Evolutionary conservation across 345 rosid genomes (phyloP).

Genomic region (Syzygium oleosum): DNA sequence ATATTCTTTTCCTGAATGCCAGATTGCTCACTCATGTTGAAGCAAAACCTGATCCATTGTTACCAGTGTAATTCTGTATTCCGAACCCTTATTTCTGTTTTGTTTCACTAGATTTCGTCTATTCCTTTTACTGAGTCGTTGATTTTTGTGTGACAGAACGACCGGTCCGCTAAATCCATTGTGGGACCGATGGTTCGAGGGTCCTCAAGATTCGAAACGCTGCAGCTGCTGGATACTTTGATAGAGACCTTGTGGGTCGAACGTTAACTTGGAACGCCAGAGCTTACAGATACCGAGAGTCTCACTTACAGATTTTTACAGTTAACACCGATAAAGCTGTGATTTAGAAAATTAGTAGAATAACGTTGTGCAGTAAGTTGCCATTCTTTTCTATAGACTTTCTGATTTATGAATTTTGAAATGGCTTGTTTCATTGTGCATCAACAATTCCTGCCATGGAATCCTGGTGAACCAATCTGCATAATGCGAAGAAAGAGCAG

Average conservation of each 20-base stretch:
- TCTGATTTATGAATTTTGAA: neutral
- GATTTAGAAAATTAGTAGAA: neutral
- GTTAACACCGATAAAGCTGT: neutral
- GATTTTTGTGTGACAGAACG: conserved; percentile 41
- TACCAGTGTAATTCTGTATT: conserved; percentile 39
- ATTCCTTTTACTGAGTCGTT: neutral
- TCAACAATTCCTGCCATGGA: too few relatives aligned
- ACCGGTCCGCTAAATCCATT: conserved; percentile 44
- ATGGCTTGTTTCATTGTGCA: neutral
- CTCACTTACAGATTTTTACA: neutral
- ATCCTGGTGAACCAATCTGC: neutral
- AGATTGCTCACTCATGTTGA: conserved; percentile 57
- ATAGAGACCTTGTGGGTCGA: conserved; percentile 1
- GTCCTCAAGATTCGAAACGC: conserved; percentile 49
- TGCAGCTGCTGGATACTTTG: conserved; percentile 75
- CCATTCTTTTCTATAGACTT: neutral
- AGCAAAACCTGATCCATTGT: conserved; percentile 60
- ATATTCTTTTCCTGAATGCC: conserved; percentile 1
- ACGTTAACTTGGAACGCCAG: neutral
- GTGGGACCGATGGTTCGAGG: conserved; percentile 97
- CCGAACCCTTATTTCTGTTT: neutral
- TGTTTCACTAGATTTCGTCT: neutral
- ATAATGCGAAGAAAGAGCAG: neutral
- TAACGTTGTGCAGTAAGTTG: neutral
- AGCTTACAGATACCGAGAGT: neutral